Evolutionary conservation across 176 grass and related monocot genomes (phyloP).

Genomic region (Tillandsia fasciculata): DNA sequence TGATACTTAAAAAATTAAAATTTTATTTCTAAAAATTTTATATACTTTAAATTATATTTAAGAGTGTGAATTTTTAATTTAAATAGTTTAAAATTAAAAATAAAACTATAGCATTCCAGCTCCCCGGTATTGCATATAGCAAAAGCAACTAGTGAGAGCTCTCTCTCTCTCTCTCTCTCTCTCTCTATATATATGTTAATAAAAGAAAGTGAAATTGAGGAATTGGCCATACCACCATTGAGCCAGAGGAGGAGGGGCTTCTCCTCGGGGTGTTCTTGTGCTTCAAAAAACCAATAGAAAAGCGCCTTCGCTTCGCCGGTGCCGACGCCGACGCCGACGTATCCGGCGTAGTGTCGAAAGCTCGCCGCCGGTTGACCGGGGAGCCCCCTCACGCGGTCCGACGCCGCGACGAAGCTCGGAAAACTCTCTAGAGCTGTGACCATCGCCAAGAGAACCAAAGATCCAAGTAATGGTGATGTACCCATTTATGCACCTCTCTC

Average conservation of each 20-base stretch:
- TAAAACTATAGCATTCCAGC: too few relatives aligned
- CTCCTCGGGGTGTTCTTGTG: constrained; percentile 39
- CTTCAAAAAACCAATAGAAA: constrained; percentile 99
- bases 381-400: constrained; percentile 52
- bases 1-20: too few relatives aligned
- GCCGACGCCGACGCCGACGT: constrained; percentile 46
- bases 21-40: too few relatives aligned
- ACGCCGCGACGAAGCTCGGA: constrained; percentile 14
- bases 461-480: neutral
- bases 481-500: neutral
- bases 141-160: accelerated
- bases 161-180: too few relatives aligned
- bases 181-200: too few relatives aligned
- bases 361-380: constrained; percentile 58
- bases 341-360: constrained; percentile 77
- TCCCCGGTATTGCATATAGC: too few relatives aligned
- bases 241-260: constrained; percentile 98
- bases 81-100: too few relatives aligned
- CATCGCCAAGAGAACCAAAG: constrained; percentile 3
- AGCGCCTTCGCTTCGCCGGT: constrained; percentile 42
- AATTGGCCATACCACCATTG: constrained; percentile 60
- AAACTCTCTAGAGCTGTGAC: constrained; percentile 2
- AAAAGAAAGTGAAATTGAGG: too few relatives aligned
- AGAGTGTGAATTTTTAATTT: too few relatives aligned
- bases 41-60: too few relatives aligned